Evolutionary conservation across 768 basidiomycete species (phyloP).

Genomic region (Aureoboletus auriporus): DNA sequence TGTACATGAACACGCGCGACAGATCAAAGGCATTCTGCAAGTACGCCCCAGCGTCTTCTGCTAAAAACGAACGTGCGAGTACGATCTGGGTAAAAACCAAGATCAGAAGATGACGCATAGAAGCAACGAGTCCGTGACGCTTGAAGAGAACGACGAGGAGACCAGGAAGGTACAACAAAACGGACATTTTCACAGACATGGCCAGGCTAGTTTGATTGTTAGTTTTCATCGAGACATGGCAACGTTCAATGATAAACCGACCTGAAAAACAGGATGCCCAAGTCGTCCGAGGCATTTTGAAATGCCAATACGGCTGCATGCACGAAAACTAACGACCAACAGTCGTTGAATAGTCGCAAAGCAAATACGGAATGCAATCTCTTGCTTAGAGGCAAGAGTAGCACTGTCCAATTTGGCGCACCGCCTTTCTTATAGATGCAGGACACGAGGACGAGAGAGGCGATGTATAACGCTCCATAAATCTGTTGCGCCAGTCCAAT

Average conservation of each 20-base stretch:
- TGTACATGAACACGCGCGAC: slow-evolving; percentile 82
- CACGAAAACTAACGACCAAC: slow-evolving; percentile 70
- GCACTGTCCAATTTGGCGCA: slow-evolving; percentile 66
- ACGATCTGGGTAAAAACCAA: slow-evolving; percentile 45
- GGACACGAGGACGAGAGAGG: slow-evolving; percentile 59
- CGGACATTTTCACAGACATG: slow-evolving; percentile 93
- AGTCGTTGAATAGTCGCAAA: slow-evolving; percentile 92
- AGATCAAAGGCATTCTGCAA: slow-evolving; percentile 79
- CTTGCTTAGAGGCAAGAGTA: slow-evolving; percentile 84
- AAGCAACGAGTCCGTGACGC: slow-evolving; percentile 53
- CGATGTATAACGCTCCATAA: slow-evolving; percentile 71
- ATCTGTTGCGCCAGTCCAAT: slow-evolving; percentile 69
- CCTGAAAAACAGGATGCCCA: slow-evolving; percentile 73
- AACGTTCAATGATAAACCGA: slow-evolving; percentile 30
- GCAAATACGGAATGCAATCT: slow-evolving; percentile 91
- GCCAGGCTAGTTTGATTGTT: slow-evolving; percentile 35
- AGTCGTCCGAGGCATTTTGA: slow-evolving; percentile 53
- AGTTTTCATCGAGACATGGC: not conserved
- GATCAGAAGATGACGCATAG: slow-evolving; percentile 45
- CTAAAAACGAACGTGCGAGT: slow-evolving; percentile 70
- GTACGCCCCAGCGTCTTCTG: slow-evolving; percentile 59
- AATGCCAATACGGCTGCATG: slow-evolving; percentile 67
- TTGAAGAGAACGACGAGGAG: slow-evolving; percentile 80
- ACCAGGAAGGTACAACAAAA: slow-evolving; percentile 86
- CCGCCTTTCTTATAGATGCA: slow-evolving; percentile 62